These are phyloP conservation scores for Pleoardoris graminearum DNA, from an alignment of 2,329 filamentous ascomycete genomes.

Conservation along the genomic window DNA sequence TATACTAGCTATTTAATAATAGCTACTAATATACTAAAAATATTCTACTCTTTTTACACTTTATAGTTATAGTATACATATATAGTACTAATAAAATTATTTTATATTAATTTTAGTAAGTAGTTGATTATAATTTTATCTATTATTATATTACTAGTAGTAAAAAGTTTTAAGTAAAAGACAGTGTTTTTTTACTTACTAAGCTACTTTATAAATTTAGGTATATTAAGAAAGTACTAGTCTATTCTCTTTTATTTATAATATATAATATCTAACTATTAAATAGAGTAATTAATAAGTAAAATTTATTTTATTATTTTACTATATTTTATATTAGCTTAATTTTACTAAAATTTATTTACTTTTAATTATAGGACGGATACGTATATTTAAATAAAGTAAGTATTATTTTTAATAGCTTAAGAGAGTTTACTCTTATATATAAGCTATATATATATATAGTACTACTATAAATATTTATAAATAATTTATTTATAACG, in stretches of 20 bases:
- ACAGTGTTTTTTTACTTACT: slow-evolving; percentile 31
- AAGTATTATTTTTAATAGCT: slow-evolving; percentile 14
- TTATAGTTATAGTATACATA: not conserved
- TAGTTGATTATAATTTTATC: not conserved
- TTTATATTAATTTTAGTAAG: not conserved
- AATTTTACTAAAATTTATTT: not conserved
- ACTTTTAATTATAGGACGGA: not conserved
- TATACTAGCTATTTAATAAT: not conserved
- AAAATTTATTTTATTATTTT: slow-evolving; percentile 15
- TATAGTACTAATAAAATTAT: not conserved
- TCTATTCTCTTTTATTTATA: slow-evolving; percentile 41
- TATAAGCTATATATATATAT: slow-evolving; percentile 6
- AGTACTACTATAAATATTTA: slow-evolving; percentile 8
- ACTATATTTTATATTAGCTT: slow-evolving; percentile 1
- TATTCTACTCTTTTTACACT: not conserved
- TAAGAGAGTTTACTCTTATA: slow-evolving; percentile 16
- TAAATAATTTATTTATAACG: slow-evolving; percentile 14
- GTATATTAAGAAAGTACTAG: slow-evolving; percentile 50
- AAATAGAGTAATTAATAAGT: slow-evolving; percentile 11
- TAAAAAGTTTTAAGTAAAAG: not conserved
- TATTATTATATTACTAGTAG: not conserved
- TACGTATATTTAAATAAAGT: not conserved
- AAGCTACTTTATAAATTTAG: slow-evolving; percentile 8
- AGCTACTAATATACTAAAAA: not conserved
- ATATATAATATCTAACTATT: slow-evolving; percentile 13